A percentile compares a stretch with the other conserved stretches of the same genome.
Conservation (phyloP, 2,329 filamentous ascomycete genomes). For the Aureobasidium melanogenum region DNA sequence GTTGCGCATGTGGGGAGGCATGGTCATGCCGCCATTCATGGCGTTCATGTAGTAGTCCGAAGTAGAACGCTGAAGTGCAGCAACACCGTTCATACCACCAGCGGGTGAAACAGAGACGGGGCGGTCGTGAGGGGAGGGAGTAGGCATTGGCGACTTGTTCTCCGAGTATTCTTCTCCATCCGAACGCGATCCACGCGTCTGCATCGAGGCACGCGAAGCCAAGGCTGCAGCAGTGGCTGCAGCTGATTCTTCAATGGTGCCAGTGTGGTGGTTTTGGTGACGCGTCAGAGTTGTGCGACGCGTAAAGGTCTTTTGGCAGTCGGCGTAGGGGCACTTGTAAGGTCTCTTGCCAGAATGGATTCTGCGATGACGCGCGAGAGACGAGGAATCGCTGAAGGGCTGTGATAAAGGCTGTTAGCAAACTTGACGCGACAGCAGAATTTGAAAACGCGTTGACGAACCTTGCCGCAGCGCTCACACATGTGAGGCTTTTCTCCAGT, state of each 20-base stretch:
- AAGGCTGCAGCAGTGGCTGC: conserved; percentile 80
- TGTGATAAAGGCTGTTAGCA: conserved; percentile 29
- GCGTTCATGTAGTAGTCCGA: conserved; percentile 73
- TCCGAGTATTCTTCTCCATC: conserved; percentile 60
- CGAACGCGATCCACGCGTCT: conserved; percentile 49
- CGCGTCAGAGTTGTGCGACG: conserved; percentile 88
- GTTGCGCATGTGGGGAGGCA: conserved; percentile 72
- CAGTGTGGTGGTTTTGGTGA: conserved; percentile 92
- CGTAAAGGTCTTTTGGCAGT: conserved; percentile 98
- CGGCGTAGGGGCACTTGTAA: conserved; percentile 94
- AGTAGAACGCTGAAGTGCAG: conserved; percentile 57
- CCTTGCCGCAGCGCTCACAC: conserved; percentile 95
- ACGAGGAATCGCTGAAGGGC: conserved; percentile 96
- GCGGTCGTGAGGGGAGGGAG: conserved; percentile 74
- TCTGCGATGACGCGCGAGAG: conserved; percentile 81
- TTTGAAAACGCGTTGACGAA: conserved; percentile 34
- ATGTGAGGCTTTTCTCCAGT: conserved; percentile 98
- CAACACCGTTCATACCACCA: conserved; percentile 62
- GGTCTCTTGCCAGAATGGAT: conserved; percentile 94
- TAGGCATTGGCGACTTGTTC: conserved; percentile 65
- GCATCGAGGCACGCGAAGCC: conserved; percentile 44
- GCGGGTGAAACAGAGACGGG: conserved; percentile 71
- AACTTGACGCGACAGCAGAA: conserved; percentile 11
- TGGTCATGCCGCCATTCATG: conserved; percentile 46
- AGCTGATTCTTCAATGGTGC: conserved; percentile 88